Base-by-base conservation (phyloP, 1,139 yeast species). In the Pichia terricola region DNA sequence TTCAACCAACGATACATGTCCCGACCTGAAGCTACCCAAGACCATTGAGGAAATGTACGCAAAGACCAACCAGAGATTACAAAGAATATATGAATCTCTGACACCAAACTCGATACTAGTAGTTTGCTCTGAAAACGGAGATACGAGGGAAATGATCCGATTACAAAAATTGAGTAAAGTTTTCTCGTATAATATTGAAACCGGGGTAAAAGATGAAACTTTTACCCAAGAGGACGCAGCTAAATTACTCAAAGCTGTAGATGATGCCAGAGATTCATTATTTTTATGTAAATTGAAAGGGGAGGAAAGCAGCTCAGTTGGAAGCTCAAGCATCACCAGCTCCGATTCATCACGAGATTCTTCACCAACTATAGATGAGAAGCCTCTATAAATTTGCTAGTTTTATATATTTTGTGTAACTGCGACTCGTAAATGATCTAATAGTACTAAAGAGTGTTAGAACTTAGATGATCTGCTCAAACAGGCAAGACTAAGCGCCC, bases 101-200 rank as follows among this genome's bases (percentile, higher is more conserved):
- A 88, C 95, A 0, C 62, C 66, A 1, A 70, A 78, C 40, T 73
- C 94, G 0, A 64, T 81, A 28, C 55, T 89, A 33, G 64, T 87
- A 1, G 59, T 88, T 1, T 67, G 77, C 54, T 71, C 87, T 0
- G 85, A 83, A 2, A 68, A 74, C 45, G 88, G 89, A 2, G 75
- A 78, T 52, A 77, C 81, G 3, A 58, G 69, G 25, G 73, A 68
- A 39, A 70, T 81, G 75, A 58, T 62, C 16, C 60, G 66, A 40
- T 64, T 86, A 40, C 77, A 73, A 48, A 56, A 56, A 10, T 51
- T 68, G 8, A 73, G 65, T 46, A 58, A 53, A 50, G 60, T 55
- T 49, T 75, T 62, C 59, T 71, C 68, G 50, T 56, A 48, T 52
- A 75, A 63, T 51, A 74, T 58, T 64, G 64, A 52, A 60, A 71